Evolutionary conservation across 129 eudicot species (phyloP), one percentile per base, ranked within the genome.

Genomic region (Deinandra increscens): DNA sequence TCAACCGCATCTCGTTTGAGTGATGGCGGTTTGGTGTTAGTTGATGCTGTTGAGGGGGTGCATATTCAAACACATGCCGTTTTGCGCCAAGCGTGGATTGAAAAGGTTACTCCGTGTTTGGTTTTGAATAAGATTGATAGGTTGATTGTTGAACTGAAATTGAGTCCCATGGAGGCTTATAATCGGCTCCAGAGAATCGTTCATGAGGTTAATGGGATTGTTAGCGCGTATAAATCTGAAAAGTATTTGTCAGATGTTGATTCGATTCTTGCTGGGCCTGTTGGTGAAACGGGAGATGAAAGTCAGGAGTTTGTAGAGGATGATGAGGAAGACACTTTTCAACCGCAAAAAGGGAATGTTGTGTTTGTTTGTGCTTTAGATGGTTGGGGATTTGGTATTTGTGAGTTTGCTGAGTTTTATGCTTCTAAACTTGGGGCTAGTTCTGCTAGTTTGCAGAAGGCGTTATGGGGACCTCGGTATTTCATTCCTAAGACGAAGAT

Each of bases 31-130:
- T 60, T 93, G 70, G 92, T 93, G 18, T 83, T 93, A 23, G 99
- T 93, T n/a, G 99, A 93, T 79, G 97, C 93, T 1, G 99, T 89
- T 60, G 99, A 93, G 75, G 99, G 99, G 5, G 93, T 89, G 50
- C 99, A 93, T 68, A 93, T 93, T 78, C 99, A 93, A 80, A 93
- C 99, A 0, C 99, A 93, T 60, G 99, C 97, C 7, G 99, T 93
- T 23, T 67, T 93, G 74, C 83, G 99, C 0, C 99, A 93, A 50
- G 99, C 97, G 3, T 93, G 99, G 99, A 86, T 93, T 64, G 99
- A 94, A 75, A 94, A 94, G 71, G 64, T 94, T 44, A 85, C 88
- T 0, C 97, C 96, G 0, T 87, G 97, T 76, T 78, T 94, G 76
- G 99, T 94, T 63, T 69, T 94, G 81, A 94, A 94, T 79, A 94